phyloP scores from a whole-genome alignment of 805 yeast genomes.

The Millerozyma acaciae region DNA sequence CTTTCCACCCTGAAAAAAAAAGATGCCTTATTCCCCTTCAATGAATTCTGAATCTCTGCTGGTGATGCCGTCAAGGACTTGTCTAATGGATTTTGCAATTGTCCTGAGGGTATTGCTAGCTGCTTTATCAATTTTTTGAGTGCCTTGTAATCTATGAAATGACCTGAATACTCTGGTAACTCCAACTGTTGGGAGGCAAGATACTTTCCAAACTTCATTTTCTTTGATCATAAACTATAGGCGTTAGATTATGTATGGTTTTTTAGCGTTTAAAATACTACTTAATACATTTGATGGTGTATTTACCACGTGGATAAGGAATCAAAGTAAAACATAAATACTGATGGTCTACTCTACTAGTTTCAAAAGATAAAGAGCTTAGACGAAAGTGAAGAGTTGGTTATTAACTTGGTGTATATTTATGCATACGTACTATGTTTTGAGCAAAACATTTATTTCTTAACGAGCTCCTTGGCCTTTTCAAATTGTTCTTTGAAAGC shows the following conservation, averaged over 20 bases:
- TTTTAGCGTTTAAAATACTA: too few species aligned
- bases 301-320: too few species aligned
- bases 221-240: too few species aligned
- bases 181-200: conserved; percentile 92
- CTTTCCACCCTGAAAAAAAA: conserved; percentile 87
- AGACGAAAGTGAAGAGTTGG: conserved; percentile 1
- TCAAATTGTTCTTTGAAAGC: conserved; percentile 90
- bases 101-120: conserved; percentile 47
- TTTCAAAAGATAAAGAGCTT: too few species aligned
- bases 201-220: conserved; percentile 90
- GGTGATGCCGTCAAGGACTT: conserved; percentile 15
- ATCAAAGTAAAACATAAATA: too few species aligned
- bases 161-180: conserved; percentile 90
- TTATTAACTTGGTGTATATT: conserved; percentile 2
- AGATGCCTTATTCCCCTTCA: conserved; percentile 88
- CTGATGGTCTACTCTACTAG: too few species aligned
- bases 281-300: too few species aligned
- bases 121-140: conserved; percentile 87
- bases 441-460: conserved; percentile 1
- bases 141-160: conserved; percentile 92
- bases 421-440: neutral
- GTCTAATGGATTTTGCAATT: conserved; percentile 8
- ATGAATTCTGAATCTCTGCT: conserved; percentile 36
- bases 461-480: conserved; percentile 59
- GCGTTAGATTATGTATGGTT: too few species aligned